A percentile compares a stretch with the other conserved stretches of the same genome.
These are phyloP conservation scores for Flammula alnicola DNA, from an alignment of 1,284 basidiomycete genomes.

Conservation along the genomic window DNA sequence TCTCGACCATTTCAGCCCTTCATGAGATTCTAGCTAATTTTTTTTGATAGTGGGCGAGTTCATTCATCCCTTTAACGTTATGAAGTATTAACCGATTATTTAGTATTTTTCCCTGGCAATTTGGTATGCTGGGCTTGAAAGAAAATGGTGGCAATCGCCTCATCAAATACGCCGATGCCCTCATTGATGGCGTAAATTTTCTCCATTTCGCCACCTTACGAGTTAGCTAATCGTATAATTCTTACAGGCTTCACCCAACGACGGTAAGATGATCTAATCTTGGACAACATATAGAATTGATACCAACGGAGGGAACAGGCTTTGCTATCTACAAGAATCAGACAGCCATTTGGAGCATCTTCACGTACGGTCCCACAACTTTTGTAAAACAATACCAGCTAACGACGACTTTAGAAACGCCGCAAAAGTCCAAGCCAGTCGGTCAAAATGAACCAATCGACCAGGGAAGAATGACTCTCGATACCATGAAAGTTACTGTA, in stretches of 20 bases:
- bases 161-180: slow-evolving; percentile 57
- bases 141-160: slow-evolving; percentile 56
- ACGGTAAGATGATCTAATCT: slow-evolving; percentile 46
- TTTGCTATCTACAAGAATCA: slow-evolving; percentile 56
- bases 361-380: slow-evolving; percentile 44
- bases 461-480: background rate
- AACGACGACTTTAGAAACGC: slow-evolving; percentile 33
- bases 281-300: no score
- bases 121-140: slow-evolving; percentile 51
- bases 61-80: no score
- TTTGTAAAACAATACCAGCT: slow-evolving; percentile 8
- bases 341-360: slow-evolving; percentile 54
- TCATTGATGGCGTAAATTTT: slow-evolving; percentile 46
- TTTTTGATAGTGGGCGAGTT: slow-evolving; percentile 34
- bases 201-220: background rate
- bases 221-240: background rate
- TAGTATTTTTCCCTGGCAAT: slow-evolving; percentile 66
- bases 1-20: slow-evolving; percentile 12
- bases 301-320: slow-evolving; percentile 31
- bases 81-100: no score
- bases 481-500: no score
- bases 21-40: background rate
- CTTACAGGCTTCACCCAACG: slow-evolving; percentile 56
- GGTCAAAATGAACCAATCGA: slow-evolving; percentile 27
- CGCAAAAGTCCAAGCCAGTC: slow-evolving; percentile 40